Evolutionary conservation across 176 grass and related monocot genomes (phyloP).

Genomic region (Echinochloa phyllopogon): DNA sequence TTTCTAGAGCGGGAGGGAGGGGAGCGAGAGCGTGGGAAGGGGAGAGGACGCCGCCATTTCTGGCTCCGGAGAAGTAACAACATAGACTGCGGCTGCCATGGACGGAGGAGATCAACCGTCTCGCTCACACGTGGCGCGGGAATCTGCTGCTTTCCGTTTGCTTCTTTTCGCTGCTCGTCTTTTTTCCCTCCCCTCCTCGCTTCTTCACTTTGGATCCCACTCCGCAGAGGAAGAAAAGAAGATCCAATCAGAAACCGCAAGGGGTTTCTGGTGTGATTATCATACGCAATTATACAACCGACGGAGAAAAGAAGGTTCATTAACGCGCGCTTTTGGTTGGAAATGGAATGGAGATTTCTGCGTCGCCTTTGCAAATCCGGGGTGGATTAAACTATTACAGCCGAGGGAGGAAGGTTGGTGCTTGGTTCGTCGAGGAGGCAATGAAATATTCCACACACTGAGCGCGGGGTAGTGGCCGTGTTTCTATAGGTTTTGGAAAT

Average conservation of each 20-base stretch:
- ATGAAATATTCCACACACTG: constrained; percentile 36
- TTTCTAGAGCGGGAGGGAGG: constrained; percentile 46
- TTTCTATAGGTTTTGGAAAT: too few relatives aligned
- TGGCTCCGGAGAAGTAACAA: background rate
- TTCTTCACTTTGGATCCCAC: constrained; percentile 28
- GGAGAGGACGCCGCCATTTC: constrained; percentile 56
- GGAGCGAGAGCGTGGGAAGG: constrained; percentile 10
- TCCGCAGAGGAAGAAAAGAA: background rate
- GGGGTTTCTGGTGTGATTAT: background rate
- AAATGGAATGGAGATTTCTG: background rate
- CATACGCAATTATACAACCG: background rate
- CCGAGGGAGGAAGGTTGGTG: constrained; percentile 27
- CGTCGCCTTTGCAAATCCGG: background rate
- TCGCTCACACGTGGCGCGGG: constrained; percentile 60
- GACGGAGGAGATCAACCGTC: constrained; percentile 43
- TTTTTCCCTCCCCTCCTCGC: background rate
- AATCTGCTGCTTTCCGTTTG: constrained; percentile 58
- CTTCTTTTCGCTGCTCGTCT: constrained; percentile 40
- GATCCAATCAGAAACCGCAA: background rate
- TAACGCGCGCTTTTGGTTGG: constrained; percentile 24
- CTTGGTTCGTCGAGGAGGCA: constrained; percentile 7
- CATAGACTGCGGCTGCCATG: background rate
- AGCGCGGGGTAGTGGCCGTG: too few relatives aligned
- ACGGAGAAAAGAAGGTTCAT: constrained; percentile 35
- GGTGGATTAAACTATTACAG: background rate